Percentiles rank a stretch among this genome's conserved stretches.
Evolutionary conservation across 192 early-diverging fungal genomes (phyloP).

Genomic region (Phlyctochytrium bullatum): DNA sequence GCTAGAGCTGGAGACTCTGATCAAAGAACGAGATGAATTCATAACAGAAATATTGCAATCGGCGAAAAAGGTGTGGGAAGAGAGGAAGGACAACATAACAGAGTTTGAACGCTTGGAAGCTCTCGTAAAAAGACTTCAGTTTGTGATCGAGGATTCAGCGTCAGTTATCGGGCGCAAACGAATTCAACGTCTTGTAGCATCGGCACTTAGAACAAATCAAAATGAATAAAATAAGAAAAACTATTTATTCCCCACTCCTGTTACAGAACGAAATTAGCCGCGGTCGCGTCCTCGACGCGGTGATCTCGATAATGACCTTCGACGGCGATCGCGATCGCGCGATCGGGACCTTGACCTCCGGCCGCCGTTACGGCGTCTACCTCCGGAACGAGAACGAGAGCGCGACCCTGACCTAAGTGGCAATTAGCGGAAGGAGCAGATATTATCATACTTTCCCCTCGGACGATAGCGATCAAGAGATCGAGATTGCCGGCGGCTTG

Average conservation of each 20-base stretch:
- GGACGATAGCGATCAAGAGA: constrained; percentile 11
- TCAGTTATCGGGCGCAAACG: neutral
- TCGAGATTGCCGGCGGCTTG: neutral
- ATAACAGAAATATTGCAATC: neutral
- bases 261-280: too few species aligned
- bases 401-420: neutral
- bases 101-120: neutral
- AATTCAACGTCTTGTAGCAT: neutral
- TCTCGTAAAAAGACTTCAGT: neutral
- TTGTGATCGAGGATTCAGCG: neutral
- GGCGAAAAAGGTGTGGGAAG: neutral
- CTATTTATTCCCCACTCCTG: too few species aligned
- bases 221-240: too few species aligned
- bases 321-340: constrained; percentile 22
- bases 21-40: neutral
- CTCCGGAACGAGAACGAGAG: constrained; percentile 6
- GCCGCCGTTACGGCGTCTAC: constrained; percentile 7
- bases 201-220: neutral
- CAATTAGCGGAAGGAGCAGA: neutral
- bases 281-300: neutral
- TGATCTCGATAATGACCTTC: constrained; percentile 21
- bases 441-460: neutral
- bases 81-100: neutral
- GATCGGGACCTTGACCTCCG: constrained; percentile 22
- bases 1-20: neutral